Evolutionary conservation across 2,329 filamentous ascomycete species (phyloP).

Genomic region (Trichophyton mentagrophytes): DNA sequence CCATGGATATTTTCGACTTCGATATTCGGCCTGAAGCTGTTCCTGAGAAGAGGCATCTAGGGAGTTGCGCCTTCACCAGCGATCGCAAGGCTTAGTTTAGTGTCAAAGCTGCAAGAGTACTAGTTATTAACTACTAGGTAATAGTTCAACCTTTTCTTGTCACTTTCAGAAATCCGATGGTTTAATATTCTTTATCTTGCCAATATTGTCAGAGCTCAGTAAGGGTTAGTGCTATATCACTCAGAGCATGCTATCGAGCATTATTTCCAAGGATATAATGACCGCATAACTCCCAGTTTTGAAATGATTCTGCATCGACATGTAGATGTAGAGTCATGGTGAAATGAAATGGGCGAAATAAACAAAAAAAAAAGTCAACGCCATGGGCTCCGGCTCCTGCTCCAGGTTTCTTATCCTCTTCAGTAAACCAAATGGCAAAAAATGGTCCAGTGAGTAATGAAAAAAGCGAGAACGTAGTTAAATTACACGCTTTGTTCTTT

Average conservation of each 20-base stretch:
- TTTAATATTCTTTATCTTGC: background rate
- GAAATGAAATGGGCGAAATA: background rate
- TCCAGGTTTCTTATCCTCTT: background rate
- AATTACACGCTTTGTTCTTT: background rate
- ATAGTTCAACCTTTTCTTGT: background rate
- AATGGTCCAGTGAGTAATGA: background rate
- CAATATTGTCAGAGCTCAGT: background rate
- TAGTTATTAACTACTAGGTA: too few relatives aligned
- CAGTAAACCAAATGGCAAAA: background rate
- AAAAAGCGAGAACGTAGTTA: background rate
- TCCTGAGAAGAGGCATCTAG: slow-evolving; percentile 54
- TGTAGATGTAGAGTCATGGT: background rate
- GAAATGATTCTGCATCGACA: background rate
- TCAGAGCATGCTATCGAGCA: background rate
- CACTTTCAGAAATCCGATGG: background rate
- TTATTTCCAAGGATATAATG: background rate
- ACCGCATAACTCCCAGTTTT: background rate
- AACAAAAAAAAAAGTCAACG: background rate
- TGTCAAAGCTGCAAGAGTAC: background rate
- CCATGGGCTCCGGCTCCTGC: background rate
- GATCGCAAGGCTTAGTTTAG: background rate
- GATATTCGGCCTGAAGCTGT: slow-evolving; percentile 61
- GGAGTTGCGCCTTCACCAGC: slow-evolving; percentile 53
- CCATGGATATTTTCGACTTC: slow-evolving; percentile 92
- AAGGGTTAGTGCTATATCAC: background rate